These are phyloP conservation scores for Dothistroma pini DNA, from an alignment of 2,329 filamentous ascomycete genomes.

Conservation along the genomic window DNA sequence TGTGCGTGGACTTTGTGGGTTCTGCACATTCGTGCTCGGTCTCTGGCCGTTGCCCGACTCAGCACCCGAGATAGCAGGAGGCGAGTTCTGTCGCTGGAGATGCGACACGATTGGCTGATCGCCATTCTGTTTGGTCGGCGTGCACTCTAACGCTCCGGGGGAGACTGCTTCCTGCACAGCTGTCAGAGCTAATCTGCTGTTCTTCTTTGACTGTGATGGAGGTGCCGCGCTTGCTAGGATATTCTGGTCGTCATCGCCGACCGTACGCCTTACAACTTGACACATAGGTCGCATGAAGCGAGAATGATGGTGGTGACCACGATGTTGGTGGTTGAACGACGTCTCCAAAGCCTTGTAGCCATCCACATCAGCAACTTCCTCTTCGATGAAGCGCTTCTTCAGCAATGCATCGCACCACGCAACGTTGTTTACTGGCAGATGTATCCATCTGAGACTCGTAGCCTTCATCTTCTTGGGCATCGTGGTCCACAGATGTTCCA, in stretches of 20 bases:
- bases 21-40: not conserved
- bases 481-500: constrained; percentile 28
- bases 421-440: constrained; percentile 50
- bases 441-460: constrained; percentile 45
- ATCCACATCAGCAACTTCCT: constrained; percentile 59
- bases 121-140: not conserved
- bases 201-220: not conserved
- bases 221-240: constrained; percentile 1
- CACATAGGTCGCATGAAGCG: constrained; percentile 61
- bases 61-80: not conserved
- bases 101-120: not conserved
- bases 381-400: constrained; percentile 63
- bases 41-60: constrained; percentile 1
- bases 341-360: constrained; percentile 61
- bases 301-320: constrained; percentile 56
- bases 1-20: not conserved
- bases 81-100: not conserved
- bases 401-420: constrained; percentile 61
- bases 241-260: constrained; percentile 15
- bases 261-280: constrained; percentile 20
- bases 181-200: not conserved
- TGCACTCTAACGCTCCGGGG: not conserved
- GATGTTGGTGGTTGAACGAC: constrained; percentile 60
- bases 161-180: not conserved
- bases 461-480: constrained; percentile 40